Evolutionary conservation across 768 basidiomycete species (phyloP), one percentile per base, ranked within the genome.

Genomic region (Podaxis carcinomalis): DNA sequence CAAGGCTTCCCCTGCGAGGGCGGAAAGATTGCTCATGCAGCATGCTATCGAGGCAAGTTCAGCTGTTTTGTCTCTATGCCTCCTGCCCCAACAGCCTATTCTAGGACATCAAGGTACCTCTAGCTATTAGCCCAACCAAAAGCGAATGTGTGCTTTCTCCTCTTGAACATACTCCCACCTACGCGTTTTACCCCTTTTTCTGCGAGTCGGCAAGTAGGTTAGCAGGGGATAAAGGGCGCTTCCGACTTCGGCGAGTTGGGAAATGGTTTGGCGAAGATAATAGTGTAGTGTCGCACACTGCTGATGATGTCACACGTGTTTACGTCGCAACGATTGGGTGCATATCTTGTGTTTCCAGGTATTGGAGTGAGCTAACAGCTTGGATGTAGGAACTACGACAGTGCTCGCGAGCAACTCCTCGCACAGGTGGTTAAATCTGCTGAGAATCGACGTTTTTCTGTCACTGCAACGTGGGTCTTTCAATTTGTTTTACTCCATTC

Each of bases 121-220:
- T 63, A 32, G 14, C 46, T n/a, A 25, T 14, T 37, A 52, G 57
- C n/a, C 25, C 25, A 11, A 5, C 28, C 27, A 7, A 49, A 27
- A 39, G 23, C 21, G 16, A 35, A 40, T 9, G 27, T 42, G 4
- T 16, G 9, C 37, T 16, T 10, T 25, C 28, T 54, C 44, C 39
- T 14, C 32, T 25, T 46, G 52, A 55, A n/a, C 74, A 74, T 51
- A 70, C 74, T 3, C 69, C 72, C 32, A 68, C 68, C 16, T 90
- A 89, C 68, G 80, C 87, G n/a, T 64, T 89, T 40, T 92, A 85
- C 69, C 90, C 90, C 0, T 89, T 89, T 67, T 65, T 82, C 5
- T 55, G 52, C 36, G 53, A 49, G 35, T 73, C 83, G 1, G 74
- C 81, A 10, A 80, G 77, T 14, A 68, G 80, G 9, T 69, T 82